Evolutionary conservation across 75 land plant genomes (phyloP).

Genomic region (Cryptomeria japonica): DNA sequence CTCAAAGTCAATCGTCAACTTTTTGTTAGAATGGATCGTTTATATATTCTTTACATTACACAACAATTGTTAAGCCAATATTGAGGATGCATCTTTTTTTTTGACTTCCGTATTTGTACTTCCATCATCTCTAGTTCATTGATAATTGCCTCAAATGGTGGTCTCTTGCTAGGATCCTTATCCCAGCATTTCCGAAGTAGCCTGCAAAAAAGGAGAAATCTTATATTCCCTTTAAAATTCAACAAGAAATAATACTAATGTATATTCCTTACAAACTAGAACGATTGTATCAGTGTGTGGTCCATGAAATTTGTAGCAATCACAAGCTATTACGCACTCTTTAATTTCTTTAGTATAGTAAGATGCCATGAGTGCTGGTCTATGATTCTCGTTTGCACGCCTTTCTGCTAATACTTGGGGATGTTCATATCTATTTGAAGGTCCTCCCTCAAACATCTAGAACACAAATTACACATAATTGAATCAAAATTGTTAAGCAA

Average conservation of each 20-base stretch:
- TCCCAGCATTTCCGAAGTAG: conserved; percentile 60
- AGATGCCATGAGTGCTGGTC: conserved; percentile 40
- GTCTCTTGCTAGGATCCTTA: conserved; percentile 40
- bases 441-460: conserved; percentile 58
- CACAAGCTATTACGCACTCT: conserved; percentile 24
- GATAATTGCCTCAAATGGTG: conserved; percentile 45
- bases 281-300: neutral
- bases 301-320: neutral
- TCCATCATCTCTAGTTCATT: conserved; percentile 31
- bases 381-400: conserved; percentile 44
- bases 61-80: neutral
- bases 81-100: neutral
- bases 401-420: conserved; percentile 32
- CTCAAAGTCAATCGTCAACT: neutral
- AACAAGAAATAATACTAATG: neutral
- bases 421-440: conserved; percentile 30
- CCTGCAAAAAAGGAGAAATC: conserved; percentile 20
- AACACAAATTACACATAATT: conserved; percentile 1
- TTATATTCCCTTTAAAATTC: neutral
- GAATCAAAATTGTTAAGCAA: neutral
- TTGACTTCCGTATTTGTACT: conserved; percentile 12
- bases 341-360: conserved; percentile 40
- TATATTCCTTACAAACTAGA: neutral
- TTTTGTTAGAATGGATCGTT: neutral
- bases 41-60: neutral